phyloP scores from a whole-genome alignment of 345 rosid species.

The Eucalyptus albens region DNA sequence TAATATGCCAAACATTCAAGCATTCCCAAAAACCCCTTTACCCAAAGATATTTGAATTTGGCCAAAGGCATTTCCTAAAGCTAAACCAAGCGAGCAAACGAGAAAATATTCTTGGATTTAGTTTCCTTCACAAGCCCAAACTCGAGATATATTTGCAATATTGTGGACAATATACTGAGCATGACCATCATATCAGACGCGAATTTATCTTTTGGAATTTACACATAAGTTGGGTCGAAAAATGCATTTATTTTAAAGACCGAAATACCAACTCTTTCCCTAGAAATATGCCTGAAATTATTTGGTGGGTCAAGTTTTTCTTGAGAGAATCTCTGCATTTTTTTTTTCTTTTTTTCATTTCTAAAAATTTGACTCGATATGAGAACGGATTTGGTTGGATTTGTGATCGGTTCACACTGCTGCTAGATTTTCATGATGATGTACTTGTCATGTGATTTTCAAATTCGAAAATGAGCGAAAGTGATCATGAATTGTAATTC shows the following conservation, averaged over 20 bases:
- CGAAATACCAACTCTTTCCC: neutral
- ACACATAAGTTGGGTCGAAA: neutral
- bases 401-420: neutral
- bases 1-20: too few species aligned
- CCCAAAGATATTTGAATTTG: too few species aligned
- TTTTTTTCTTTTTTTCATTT: neutral
- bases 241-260: neutral
- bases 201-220: neutral
- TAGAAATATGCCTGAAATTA: neutral
- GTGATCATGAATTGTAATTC: neutral
- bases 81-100: rapidly evolving
- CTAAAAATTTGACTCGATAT: neutral
- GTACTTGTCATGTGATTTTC: neutral
- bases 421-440: neutral
- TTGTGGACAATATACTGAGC: neutral
- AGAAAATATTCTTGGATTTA: neutral
- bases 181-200: neutral
- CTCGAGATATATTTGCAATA: neutral
- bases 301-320: neutral
- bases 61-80: too few species aligned
- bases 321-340: neutral
- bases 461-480: neutral
- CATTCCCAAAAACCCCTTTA: rapidly evolving
- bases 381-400: neutral
- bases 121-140: neutral